Base-by-base conservation (phyloP, 2,329 filamentous ascomycete species). In the Elsinoe fawcettii region DNA sequence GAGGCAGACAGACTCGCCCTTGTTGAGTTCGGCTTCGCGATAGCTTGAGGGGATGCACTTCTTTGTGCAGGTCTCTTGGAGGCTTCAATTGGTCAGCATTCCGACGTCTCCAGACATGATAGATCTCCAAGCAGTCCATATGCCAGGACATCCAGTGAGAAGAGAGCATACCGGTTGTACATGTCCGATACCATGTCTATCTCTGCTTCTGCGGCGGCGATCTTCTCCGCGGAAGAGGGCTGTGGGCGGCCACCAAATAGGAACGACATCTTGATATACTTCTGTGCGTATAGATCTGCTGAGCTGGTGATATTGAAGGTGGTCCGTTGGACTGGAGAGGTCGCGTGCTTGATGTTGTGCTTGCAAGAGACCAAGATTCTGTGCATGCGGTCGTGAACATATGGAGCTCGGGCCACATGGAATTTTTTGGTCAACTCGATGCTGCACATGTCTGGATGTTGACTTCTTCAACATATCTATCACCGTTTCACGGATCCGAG, bases 161-260 rank as follows among this genome's bases (percentile, higher is more conserved):
- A 32, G 27, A 14, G 36, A 39, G 20, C 20, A 55, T 63, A 97
- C 93, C 93, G 88, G 78, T 90, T 92, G 81, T 96, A 95, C 86
- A 97, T 96, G 74, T 96, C 91, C 61, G 90, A 89, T 66, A 96
- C 85, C 80, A 97, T 91, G 76, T 96, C 93, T 75, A 97, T 90
- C 79, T 99, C 95, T 65, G 90, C 87, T 79, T 99, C 92, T 67
- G 95, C 91, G 67, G 90, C 88, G 67, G 89, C 88, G 73, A 99
- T 93, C 82, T 97, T 99, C 80, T 97, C 88, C 74, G 90, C 91
- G 69, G 91, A 96, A 63, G 90, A 87, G 71, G 91, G 87, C 77
- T 96, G 90, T 61, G 89, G 88, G 64, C 83, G 79, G 58, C 76
- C 77, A 70, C 86, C 83, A 70, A 86, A 86, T 66, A 88, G 81